A percentile compares a stretch with the other conserved stretches of the same genome.
Conservation (phyloP, 2,329 filamentous ascomycete species). For the Dothideomycetes sp. region DNA sequence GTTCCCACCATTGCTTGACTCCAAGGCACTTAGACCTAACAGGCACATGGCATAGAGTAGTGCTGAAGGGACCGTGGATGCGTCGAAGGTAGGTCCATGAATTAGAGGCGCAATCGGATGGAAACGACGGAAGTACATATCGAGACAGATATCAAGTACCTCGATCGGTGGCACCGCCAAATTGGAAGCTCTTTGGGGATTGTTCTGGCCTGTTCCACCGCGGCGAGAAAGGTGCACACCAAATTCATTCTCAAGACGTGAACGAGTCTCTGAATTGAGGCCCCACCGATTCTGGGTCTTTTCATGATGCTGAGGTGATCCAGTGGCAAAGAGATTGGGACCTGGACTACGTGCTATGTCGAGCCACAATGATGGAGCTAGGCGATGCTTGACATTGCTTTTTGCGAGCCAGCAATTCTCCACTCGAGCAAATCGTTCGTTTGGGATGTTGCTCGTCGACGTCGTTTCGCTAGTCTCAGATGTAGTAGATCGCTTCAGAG, state of each 20-base stretch:
- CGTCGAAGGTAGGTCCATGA: constrained; percentile 45
- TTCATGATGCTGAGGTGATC: constrained; percentile 23
- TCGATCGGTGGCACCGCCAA: constrained; percentile 40
- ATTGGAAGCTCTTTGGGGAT: constrained; percentile 23
- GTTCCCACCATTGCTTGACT: constrained; percentile 41
- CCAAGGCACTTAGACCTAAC: constrained; percentile 43
- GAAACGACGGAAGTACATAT: constrained; percentile 46
- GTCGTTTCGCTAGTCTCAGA: constrained; percentile 24
- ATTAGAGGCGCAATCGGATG: constrained; percentile 45
- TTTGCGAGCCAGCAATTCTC: constrained; percentile 31
- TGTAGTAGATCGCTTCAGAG: not conserved
- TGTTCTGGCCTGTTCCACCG: constrained; percentile 18
- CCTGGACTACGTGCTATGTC: constrained; percentile 24
- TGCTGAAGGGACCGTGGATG: constrained; percentile 38
- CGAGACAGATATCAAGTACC: constrained; percentile 45
- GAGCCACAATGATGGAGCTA: constrained; percentile 30
- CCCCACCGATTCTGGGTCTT: constrained; percentile 29
- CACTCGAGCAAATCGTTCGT: constrained; percentile 30
- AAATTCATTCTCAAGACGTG: constrained; percentile 30
- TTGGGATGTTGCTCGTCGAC: constrained; percentile 28
- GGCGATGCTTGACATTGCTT: constrained; percentile 23
- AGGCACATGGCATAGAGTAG: constrained; percentile 45
- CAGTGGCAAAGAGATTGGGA: constrained; percentile 28
- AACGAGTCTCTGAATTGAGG: constrained; percentile 30
- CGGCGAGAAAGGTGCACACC: constrained; percentile 18